Evolutionary conservation across 345 rosid species (phyloP).

Genomic region (Kernera saxatilis): DNA sequence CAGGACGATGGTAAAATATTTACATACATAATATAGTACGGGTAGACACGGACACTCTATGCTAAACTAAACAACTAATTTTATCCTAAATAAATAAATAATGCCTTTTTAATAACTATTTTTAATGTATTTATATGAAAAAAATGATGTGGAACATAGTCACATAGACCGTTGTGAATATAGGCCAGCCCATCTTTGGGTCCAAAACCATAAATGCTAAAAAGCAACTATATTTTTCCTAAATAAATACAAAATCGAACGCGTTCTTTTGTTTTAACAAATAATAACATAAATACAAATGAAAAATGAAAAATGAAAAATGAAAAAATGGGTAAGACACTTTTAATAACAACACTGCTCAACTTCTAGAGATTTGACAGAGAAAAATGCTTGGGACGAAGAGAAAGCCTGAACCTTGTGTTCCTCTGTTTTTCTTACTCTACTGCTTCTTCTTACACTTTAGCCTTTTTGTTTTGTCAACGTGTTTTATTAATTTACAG

Average conservation of each 20-base stretch:
- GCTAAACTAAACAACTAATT: background rate
- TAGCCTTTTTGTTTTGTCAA: conserved; percentile 29
- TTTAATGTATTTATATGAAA: background rate
- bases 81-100: background rate
- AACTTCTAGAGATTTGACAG: conserved; percentile 15
- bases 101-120: background rate
- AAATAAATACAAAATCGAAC: background rate
- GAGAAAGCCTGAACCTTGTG: conserved; percentile 28
- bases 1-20: too few species aligned
- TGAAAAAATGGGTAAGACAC: background rate
- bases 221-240: background rate
- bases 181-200: conserved; percentile 11
- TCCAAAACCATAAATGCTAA: conserved; percentile 14
- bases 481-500: conserved; percentile 19
- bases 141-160: background rate
- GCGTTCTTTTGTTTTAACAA: background rate
- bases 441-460: conserved; percentile 2
- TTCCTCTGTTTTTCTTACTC: conserved; percentile 24
- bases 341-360: conserved; percentile 3
- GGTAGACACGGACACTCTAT: too few species aligned
- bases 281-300: background rate
- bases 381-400: conserved; percentile 19
- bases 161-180: conserved; percentile 5
- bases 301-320: background rate
- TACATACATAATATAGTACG: too few species aligned